A percentile compares a stretch with the other conserved stretches of the same genome.
These are phyloP conservation scores for Penicillium subrubescens DNA, from an alignment of 495 filamentous ascomycete species.

Conservation along the genomic window DNA sequence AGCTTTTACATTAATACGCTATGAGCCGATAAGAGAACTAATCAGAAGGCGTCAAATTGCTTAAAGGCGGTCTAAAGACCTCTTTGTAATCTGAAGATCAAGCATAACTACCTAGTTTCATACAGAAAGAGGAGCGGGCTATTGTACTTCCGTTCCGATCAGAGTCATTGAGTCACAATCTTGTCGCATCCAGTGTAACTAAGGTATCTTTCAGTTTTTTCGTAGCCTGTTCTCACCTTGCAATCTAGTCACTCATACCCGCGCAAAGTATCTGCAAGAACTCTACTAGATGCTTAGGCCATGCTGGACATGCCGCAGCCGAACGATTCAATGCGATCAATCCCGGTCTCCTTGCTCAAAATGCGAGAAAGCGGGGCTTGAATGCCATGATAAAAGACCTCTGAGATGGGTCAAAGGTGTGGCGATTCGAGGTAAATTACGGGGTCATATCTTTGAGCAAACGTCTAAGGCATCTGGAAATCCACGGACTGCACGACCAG, in stretches of 20 bases:
- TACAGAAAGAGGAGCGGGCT: too few species aligned
- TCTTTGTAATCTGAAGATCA: too few species aligned
- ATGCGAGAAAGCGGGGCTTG: conserved; percentile 42
- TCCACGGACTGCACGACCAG: background rate
- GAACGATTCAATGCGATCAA: conserved; percentile 55
- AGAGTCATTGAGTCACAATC: too few species aligned
- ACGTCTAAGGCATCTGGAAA: background rate
- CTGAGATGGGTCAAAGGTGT: conserved; percentile 44
- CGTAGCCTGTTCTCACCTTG: background rate
- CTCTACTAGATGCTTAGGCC: conserved; percentile 8
- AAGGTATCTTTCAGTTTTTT: too few species aligned
- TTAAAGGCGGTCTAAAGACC: too few species aligned
- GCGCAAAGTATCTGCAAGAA: background rate
- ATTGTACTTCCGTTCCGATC: too few species aligned
- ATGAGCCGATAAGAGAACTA: too few species aligned
- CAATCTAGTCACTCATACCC: background rate
- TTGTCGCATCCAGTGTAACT: too few species aligned
- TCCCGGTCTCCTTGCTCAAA: conserved; percentile 30
- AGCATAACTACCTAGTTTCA: too few species aligned
- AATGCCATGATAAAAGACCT: conserved; percentile 51
- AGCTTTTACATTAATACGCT: too few species aligned
- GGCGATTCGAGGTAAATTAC: conserved; percentile 45
- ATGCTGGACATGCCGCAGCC: conserved; percentile 55
- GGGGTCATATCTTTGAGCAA: background rate
- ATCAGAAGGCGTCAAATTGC: too few species aligned